Base-by-base conservation (phyloP, 2,329 filamentous ascomycete species). In the Hymenoscyphus salicellus region DNA sequence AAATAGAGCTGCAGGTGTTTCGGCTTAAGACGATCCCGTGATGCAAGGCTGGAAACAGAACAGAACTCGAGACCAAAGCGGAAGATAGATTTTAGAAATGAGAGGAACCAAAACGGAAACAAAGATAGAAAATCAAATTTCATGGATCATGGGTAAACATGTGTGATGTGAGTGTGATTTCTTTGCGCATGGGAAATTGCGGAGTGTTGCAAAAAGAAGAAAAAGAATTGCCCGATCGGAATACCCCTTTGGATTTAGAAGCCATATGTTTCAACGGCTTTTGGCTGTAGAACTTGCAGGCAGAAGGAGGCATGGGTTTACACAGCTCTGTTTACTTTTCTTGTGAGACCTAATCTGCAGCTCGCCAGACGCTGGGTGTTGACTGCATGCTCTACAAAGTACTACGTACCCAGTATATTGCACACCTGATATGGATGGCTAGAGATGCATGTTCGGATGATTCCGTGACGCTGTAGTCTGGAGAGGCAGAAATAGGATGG, bases 1-100 rank as follows among this genome's bases (percentile, higher is more conserved):
- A 59, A 59, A 41, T 59, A 59, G 57, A 59, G 28, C 55, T 56
- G 36, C 63, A 60, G 58, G 56, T 64, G 64, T 68, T 68, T 66
- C 66, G 66, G 66, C 38, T 46, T 57, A 63, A 55, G 55, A 56
- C 30, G 38, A 63, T 57, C 56, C 36, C 64, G 62, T 61, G 58
- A 63, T 60, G 28, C 62, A 61, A 64, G 57, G 62, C 26, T 52
- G 33, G 14, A 58, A 36, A 16, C 17, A 38, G 55, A 56, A 52
- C 46, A 52, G 23, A 26, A 23, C 46, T 23, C 46, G 43, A 52
- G 55, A 56, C 26, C 55, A 55, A 55, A 55, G 52, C 52, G 52
- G 5, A 28, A 3, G 28, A 52, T 52, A 52, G n/a, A 38, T 11
- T 10, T 11, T 20, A 20, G 20, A 14, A 20, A 49, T 20, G 43